Base-by-base conservation (phyloP, 257 asterid species). In the Misopates orontium region DNA sequence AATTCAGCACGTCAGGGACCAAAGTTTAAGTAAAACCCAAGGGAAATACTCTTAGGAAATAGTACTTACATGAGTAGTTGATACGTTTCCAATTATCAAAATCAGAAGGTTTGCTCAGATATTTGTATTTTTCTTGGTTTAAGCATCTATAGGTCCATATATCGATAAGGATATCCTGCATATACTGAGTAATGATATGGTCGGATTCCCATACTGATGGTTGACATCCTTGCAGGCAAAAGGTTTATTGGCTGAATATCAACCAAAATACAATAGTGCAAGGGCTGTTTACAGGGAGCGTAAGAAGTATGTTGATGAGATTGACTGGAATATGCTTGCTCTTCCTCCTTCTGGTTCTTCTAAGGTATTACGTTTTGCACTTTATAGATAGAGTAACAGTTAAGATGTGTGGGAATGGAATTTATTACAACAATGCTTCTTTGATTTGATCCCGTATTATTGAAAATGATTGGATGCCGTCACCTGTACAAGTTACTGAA, bases 251-350 rank as follows among this genome's bases (percentile, higher is more conserved):
- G 86, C 96, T 61, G 99, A 94, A 67, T 94, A 86, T 75, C 97
- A 94, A 79, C 96, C 96, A 47, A 90, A 90, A 76, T 90, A 82
- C 74, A 94, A 88, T 77, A 94, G 99, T 71, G 97, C 99, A 17
- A 86, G 91, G 80, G 99, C 99, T 79, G 99, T 94, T 69, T 90
- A 90, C 78, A 77, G 95, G 79, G 99, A 94, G 85, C 85, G 87
- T 65, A 94, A 94, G 74, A 94, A 94, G 79, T 94, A 81, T 68
- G 56, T 84, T 15, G 97, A 91, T 80, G 97, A 90, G 76, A 90
- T 94, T 74, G 97, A 94, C 73, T 90, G 97, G 99, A 94, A 90
- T 76, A 88, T 88, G 95, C 92, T 94, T 67, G 99, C 97, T 56
- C 81, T 88, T 65, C 99, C 99, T 21, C 90, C 99, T 56, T 84